phyloP scores from a whole-genome alignment of 2,329 filamentous ascomycete genomes.

The Pseudocercospora fuligena region DNA sequence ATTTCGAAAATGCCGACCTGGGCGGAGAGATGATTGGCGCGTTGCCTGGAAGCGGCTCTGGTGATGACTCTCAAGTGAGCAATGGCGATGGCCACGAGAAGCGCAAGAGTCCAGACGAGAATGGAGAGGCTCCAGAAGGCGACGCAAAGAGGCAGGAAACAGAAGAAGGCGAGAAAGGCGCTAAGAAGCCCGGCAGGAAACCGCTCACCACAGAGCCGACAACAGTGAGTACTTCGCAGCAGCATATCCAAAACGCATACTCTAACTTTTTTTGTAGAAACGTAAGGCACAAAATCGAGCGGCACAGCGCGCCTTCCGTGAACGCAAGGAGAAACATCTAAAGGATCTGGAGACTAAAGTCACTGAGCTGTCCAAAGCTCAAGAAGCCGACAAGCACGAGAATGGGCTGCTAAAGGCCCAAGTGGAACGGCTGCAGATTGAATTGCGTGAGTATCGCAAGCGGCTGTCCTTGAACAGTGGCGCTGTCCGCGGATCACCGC shows the following conservation, averaged over 20 bases:
- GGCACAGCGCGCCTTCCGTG: constrained; percentile 89
- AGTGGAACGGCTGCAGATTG: constrained; percentile 82
- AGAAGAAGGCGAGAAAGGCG: constrained; percentile 78
- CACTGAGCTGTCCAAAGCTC: constrained; percentile 74
- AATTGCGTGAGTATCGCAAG: constrained; percentile 90
- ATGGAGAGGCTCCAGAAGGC: constrained; percentile 67
- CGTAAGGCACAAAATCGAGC: constrained; percentile 95
- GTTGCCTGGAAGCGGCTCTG: constrained; percentile 61
- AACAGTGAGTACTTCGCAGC: constrained; percentile 70
- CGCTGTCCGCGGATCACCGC: constrained; percentile 54
- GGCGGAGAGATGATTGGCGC: constrained; percentile 74
- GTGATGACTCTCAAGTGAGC: constrained; percentile 22
- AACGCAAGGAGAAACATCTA: constrained; percentile 90
- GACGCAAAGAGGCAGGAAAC: constrained; percentile 80
- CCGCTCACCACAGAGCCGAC: constrained; percentile 94
- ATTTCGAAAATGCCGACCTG: constrained; percentile 68
- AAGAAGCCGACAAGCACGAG: constrained; percentile 80
- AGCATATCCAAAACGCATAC: neutral
- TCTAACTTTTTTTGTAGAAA: constrained; percentile 62
- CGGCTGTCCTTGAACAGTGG: constrained; percentile 68
- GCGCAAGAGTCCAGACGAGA: constrained; percentile 69
- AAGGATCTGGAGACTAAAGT: constrained; percentile 79
- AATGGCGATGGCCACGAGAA: constrained; percentile 66
- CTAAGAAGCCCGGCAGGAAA: constrained; percentile 96
- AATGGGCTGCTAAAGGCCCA: constrained; percentile 84